A percentile compares a stretch with the other conserved stretches of the same genome.
phyloP scores from a whole-genome alignment of 805 yeast species.

The Peterozyma toletana region DNA sequence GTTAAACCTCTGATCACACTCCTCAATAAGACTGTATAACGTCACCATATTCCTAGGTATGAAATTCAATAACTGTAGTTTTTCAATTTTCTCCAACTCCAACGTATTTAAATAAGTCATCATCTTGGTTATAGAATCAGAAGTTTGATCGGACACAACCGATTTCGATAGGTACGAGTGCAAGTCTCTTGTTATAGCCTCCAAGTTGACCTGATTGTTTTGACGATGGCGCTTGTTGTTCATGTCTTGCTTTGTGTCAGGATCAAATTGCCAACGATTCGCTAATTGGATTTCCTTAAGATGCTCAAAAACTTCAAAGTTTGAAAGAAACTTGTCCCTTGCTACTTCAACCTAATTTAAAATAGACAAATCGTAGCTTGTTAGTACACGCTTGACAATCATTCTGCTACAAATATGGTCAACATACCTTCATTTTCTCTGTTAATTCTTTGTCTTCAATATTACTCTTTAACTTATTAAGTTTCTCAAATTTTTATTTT shows the following conservation, averaged over 20 bases:
- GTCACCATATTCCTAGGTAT: slow-evolving; percentile 78
- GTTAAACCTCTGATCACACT: slow-evolving; percentile 81
- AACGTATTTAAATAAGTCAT: slow-evolving; percentile 40
- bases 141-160: slow-evolving; percentile 22
- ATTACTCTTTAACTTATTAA: too few relatives aligned
- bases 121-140: slow-evolving; percentile 25
- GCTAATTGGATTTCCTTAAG: slow-evolving; percentile 38
- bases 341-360: slow-evolving; percentile 31
- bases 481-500: too few relatives aligned
- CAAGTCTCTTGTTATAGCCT: slow-evolving; percentile 40
- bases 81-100: slow-evolving; percentile 73
- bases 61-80: slow-evolving; percentile 73
- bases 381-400: neutral
- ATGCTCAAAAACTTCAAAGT: slow-evolving; percentile 57
- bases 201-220: slow-evolving; percentile 36
- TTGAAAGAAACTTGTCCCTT: slow-evolving; percentile 55
- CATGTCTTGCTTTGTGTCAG: slow-evolving; percentile 13
- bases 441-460: too few relatives aligned
- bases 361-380: neutral
- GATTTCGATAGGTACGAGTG: slow-evolving; percentile 34
- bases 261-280: slow-evolving; percentile 38
- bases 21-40: slow-evolving; percentile 77
- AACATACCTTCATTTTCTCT: slow-evolving; percentile 4
- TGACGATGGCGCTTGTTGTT: slow-evolving; percentile 21
- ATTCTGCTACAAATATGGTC: neutral